These are phyloP conservation scores for Gnetum montanum DNA, from an alignment of 75 land plant species.

Conservation along the genomic window DNA sequence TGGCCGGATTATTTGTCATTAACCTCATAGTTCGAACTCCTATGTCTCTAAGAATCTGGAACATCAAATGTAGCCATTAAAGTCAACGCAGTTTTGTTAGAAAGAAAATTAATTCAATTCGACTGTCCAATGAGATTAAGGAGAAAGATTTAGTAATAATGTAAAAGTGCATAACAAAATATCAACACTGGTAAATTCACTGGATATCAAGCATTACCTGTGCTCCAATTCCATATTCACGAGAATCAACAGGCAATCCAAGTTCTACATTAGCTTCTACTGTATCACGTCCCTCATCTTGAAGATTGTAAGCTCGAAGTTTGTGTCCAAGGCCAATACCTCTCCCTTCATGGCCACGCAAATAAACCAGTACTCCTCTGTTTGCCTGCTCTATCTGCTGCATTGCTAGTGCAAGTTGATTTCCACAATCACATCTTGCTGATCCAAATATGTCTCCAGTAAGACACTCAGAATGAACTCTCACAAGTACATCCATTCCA, in stretches of 20 bases:
- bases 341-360: constrained; percentile 96
- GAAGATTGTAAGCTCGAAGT: constrained; percentile 87
- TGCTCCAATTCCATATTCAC: constrained; percentile 95
- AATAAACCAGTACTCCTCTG: constrained; percentile 83
- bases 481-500: constrained; percentile 83
- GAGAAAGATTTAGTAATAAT: too few relatives aligned
- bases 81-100: too few relatives aligned
- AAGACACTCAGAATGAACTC: constrained; percentile 96
- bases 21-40: constrained; percentile 65
- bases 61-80: too few relatives aligned
- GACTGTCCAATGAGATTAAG: too few relatives aligned
- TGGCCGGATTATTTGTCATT: constrained; percentile 72
- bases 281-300: constrained; percentile 90
- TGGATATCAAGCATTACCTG: constrained; percentile 82
- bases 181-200: too few relatives aligned
- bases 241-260: constrained; percentile 86
- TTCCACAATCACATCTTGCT: constrained; percentile 95
- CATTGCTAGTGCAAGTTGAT: constrained; percentile 81
- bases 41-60: constrained; percentile 58
- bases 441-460: constrained; percentile 98
- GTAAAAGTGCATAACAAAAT: too few relatives aligned
- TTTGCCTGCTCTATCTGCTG: constrained; percentile 68
- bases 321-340: constrained; percentile 98
- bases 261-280: constrained; percentile 93
- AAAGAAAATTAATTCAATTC: too few relatives aligned